These are phyloP conservation scores for Nicotiana obtusifolia DNA, from an alignment of 257 asterid species.

Conservation along the genomic window DNA sequence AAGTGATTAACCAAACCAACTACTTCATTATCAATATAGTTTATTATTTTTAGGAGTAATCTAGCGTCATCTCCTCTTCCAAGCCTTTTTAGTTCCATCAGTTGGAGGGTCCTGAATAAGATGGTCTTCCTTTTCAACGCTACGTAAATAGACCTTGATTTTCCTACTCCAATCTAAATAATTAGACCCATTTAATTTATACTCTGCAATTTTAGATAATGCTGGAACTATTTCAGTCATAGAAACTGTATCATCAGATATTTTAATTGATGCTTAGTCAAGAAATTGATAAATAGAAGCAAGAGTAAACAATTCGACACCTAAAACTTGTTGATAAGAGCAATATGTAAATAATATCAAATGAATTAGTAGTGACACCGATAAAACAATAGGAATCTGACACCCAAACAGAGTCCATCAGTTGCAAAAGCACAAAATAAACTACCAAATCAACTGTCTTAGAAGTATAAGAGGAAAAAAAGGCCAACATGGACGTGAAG, in stretches of 20 bases:
- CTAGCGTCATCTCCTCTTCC: slow-evolving; percentile 4
- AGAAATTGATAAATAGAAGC: neutral
- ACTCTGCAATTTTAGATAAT: neutral
- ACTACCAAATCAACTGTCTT: too few species aligned
- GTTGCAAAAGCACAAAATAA: too few species aligned
- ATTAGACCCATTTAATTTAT: neutral
- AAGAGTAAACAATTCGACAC: too few species aligned
- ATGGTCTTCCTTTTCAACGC: neutral
- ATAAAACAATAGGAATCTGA: too few species aligned
- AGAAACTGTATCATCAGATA: neutral
- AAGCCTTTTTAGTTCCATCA: slow-evolving; percentile 4
- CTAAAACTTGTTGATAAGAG: too few species aligned
- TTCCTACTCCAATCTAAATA: neutral
- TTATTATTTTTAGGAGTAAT: neutral
- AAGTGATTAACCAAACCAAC: slow-evolving; percentile 4
- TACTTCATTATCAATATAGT: slow-evolving; percentile 8
- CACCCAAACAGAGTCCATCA: too few species aligned
- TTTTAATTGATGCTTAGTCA: neutral
- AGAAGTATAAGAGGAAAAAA: too few species aligned
- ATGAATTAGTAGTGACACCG: too few species aligned
- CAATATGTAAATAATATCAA: too few species aligned
- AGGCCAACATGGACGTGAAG: too few species aligned
- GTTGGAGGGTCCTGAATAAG: neutral
- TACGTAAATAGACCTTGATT: neutral
- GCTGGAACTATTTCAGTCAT: neutral